These are phyloP conservation scores for Eimeria zaria DNA, from an alignment of 169 alveolate genomes.

Conservation along the genomic window DNA sequence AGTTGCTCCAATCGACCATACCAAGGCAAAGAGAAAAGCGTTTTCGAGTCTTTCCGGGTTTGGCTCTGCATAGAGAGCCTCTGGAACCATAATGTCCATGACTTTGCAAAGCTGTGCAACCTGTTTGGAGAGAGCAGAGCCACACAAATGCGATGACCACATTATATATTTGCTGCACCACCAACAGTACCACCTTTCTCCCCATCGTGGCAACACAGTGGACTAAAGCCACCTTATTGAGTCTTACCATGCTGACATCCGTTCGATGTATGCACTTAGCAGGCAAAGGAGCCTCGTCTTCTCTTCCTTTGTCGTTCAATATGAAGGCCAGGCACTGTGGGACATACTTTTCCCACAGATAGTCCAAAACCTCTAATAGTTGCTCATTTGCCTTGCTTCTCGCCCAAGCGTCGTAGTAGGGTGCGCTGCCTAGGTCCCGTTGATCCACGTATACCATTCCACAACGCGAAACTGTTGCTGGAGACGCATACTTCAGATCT, in stretches of 20 bases:
- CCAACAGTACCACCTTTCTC: neutral
- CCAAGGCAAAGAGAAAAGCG: constrained; percentile 94
- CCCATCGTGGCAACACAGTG: neutral
- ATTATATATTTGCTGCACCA: neutral
- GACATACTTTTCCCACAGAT: constrained; percentile 92
- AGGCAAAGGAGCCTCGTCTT: constrained; percentile 57
- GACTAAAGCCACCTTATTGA: neutral
- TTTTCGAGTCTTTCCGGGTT: constrained; percentile 90
- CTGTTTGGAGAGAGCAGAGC: constrained; percentile 85
- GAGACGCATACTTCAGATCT: constrained; percentile 95
- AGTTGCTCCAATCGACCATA: constrained; percentile 97
- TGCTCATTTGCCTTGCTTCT: constrained; percentile 88
- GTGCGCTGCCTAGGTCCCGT: constrained; percentile 96
- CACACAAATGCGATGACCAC: constrained; percentile 82
- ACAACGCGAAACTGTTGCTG: constrained; percentile 97
- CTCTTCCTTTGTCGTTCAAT: constrained; percentile 92
- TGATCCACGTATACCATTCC: constrained; percentile 97
- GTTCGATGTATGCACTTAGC: constrained; percentile 81
- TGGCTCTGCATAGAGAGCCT: constrained; percentile 84
- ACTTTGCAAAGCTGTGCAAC: constrained; percentile 92
- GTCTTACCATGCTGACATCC: constrained; percentile 79
- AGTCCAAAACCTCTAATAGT: constrained; percentile 90
- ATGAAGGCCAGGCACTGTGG: constrained; percentile 92
- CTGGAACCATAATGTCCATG: constrained; percentile 91
- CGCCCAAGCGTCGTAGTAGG: constrained; percentile 96